Evolutionary conservation across 768 basidiomycete species (phyloP).

Genomic region (Tulasnella sp.): DNA sequence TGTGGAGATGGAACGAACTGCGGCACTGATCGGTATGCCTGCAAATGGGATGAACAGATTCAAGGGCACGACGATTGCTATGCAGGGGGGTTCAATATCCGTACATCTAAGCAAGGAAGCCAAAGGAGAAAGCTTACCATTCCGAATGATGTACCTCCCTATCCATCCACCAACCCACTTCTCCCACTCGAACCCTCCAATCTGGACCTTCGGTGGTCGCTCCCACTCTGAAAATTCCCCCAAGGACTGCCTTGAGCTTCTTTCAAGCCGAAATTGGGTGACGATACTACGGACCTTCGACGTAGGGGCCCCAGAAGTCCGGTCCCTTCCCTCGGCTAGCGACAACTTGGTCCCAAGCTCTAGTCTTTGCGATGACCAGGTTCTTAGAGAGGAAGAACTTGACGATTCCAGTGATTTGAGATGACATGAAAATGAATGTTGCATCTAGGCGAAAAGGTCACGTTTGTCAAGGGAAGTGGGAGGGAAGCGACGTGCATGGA

Average conservation of each 20-base stretch:
- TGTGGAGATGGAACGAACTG: slow-evolving; percentile 63
- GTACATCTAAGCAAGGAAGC: not conserved
- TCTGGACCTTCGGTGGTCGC: slow-evolving; percentile 42
- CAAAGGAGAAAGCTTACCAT: slow-evolving; percentile 39
- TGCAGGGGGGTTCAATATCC: slow-evolving; percentile 37
- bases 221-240: slow-evolving; percentile 54
- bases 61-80: slow-evolving; percentile 55
- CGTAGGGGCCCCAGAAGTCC: slow-evolving; percentile 80
- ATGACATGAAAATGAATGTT: slow-evolving; percentile 64
- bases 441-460: slow-evolving; percentile 53
- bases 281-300: slow-evolving; percentile 43
- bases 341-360: slow-evolving; percentile 73
- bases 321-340: slow-evolving; percentile 74
- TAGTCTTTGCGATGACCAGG: slow-evolving; percentile 70
- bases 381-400: slow-evolving; percentile 81
- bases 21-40: slow-evolving; percentile 59
- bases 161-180: slow-evolving; percentile 42
- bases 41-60: slow-evolving; percentile 61
- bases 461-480: not conserved
- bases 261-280: not conserved
- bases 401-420: slow-evolving; percentile 71
- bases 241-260: not conserved
- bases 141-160: slow-evolving; percentile 47
- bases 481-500: not conserved
- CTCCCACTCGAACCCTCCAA: slow-evolving; percentile 39